phyloP scores from a whole-genome alignment of 129 eudicot genomes.

The Deinandra increscens region DNA sequence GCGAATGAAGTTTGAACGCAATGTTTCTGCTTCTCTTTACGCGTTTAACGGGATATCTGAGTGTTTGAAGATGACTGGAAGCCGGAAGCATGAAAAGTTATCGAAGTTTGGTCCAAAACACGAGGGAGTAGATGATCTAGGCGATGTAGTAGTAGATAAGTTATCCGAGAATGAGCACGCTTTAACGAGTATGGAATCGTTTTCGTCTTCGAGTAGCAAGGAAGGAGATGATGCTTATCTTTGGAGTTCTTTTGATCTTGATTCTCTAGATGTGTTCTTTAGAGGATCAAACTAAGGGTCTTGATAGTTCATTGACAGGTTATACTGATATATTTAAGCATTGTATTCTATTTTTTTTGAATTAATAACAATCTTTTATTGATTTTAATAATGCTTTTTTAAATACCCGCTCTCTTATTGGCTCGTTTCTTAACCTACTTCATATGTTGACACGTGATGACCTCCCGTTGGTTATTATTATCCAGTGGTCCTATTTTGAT shows the following conservation, averaged over 20 bases:
- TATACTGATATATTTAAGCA: slow-evolving; percentile 20
- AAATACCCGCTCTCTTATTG: no score
- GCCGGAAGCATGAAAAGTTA: slow-evolving; percentile 20
- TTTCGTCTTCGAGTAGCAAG: slow-evolving; percentile 38
- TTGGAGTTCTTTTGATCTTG: slow-evolving; percentile 52
- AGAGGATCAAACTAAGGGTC: slow-evolving; percentile 31
- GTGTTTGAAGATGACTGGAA: slow-evolving; percentile 33
- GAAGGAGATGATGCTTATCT: slow-evolving; percentile 38
- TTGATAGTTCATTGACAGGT: slow-evolving; percentile 11
- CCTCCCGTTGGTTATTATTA: no score
- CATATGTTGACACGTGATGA: no score
- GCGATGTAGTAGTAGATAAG: not conserved
- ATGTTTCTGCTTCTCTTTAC: slow-evolving; percentile 51
- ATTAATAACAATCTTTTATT: slow-evolving; percentile 1
- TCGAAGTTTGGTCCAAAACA: slow-evolving; percentile 25
- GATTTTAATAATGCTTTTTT: not conserved
- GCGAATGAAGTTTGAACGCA: slow-evolving; percentile 45
- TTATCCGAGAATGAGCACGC: slow-evolving; percentile 10
- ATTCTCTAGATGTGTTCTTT: slow-evolving; percentile 37
- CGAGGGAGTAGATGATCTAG: slow-evolving; percentile 22
- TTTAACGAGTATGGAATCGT: slow-evolving; percentile 21
- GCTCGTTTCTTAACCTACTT: no score
- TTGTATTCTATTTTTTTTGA: slow-evolving; percentile 22
- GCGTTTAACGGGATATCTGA: slow-evolving; percentile 53
- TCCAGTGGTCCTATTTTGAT: no score